A percentile compares a stretch with the other conserved stretches of the same genome.
Conservation (phyloP, 495 filamentous ascomycete genomes). For the Jackrogersella minutella region DNA sequence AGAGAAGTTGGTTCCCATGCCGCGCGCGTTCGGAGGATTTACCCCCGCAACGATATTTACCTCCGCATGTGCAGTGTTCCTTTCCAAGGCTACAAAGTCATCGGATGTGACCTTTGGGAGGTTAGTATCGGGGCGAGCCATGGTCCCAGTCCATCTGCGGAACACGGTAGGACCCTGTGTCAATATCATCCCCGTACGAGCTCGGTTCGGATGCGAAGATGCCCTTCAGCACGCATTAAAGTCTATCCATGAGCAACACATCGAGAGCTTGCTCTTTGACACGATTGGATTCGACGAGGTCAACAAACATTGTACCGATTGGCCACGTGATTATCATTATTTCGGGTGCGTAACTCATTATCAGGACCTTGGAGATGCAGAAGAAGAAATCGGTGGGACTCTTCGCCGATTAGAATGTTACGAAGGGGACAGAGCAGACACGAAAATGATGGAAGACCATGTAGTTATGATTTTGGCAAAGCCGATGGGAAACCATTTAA, state of each 20-base stretch:
- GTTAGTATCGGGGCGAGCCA: background rate
- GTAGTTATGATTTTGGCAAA: background rate
- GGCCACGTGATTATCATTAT: background rate
- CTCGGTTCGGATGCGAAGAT: background rate
- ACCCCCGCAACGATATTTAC: background rate
- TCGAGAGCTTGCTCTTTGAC: background rate
- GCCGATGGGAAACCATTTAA: background rate
- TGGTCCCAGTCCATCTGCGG: background rate
- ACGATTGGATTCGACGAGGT: background rate
- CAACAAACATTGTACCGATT: background rate
- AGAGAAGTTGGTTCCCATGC: background rate
- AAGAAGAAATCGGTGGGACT: background rate
- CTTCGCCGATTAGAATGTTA: background rate
- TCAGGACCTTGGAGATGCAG: background rate
- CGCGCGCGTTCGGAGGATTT: background rate
- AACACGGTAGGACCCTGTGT: background rate
- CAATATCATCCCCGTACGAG: background rate
- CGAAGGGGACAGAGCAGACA: background rate
- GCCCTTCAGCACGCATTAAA: background rate
- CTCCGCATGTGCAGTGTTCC: background rate
- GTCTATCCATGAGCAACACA: background rate
- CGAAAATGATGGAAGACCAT: constrained; percentile 7
- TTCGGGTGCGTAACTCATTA: background rate
- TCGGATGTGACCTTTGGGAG: background rate
- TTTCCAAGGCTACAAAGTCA: background rate